Evolutionary conservation across 345 rosid species (phyloP), one percentile per base, ranked within the genome.

Genomic region (Salix arbutifolia): DNA sequence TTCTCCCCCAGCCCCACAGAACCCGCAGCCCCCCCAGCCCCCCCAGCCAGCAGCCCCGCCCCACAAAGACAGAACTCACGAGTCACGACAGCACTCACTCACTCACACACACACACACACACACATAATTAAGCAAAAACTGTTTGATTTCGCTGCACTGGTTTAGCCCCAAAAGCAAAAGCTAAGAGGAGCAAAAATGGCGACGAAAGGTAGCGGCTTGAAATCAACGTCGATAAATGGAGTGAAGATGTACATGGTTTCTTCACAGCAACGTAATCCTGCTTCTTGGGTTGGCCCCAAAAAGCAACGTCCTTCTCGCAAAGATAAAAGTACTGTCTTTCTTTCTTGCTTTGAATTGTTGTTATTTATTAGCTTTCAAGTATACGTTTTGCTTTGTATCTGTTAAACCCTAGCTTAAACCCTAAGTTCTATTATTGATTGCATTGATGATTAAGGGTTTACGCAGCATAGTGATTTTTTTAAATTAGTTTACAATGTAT

Each of bases 181-280:
- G 62, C 6, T 58, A 71, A 35, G 35, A 31, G 40, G 25, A 50
- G 52, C 30, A 23, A 40, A 64, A 46, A 90, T 91, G 98, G 80
- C 94, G 76, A 62, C 77, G 46, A 85, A 84, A 72, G 96, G 89
- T 62, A 94, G 91, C 26, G 86, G 75, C 79, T 71, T 92, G 88
- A 93, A 96, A 87, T 92, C 92, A 33, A 89, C 91, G 65, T 85
- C 94, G 79, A 83, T 92, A 21, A 93, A 96, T 79, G 97, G 97
- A 46, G 90, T 91, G 35, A 91, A 89, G 88, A 76, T 88, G 78
- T 93, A 96, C 84, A 85, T 89, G 4, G 83, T 91, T 37, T 84
- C 91, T 26, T 92, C 92, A 8, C 85, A 84, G 65, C 89, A 92
- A 3, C 94, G 84, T 11, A 89, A 88, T 73, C 84, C 84, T 16